Evolutionary conservation across 495 filamentous ascomycete genomes (phyloP), one percentile per base, ranked within the genome.

Genomic region (Neurospora africana): DNA sequence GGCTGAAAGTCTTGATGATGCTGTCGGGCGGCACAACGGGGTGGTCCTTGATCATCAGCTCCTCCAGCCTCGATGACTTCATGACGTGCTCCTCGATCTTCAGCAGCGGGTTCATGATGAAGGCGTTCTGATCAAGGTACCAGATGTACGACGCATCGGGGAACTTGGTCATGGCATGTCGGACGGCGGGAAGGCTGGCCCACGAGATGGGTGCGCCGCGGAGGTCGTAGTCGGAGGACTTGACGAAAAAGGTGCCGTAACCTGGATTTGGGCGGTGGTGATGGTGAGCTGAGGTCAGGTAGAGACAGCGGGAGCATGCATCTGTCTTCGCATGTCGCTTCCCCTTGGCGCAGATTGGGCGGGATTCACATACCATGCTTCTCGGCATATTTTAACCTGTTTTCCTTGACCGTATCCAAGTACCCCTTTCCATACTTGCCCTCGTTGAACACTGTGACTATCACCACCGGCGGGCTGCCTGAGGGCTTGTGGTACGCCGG

Each of bases 11-110:
- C 84, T 91, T 95, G 82, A 99, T 98, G 71, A 99, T 92, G 83
- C 92, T 95, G 76, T 97, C 93, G 0, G 96, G 95, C 11, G 94
- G 96, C 1, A 99, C 96, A 33, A 99, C 88, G 5, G 96, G 89
- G 40, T 89, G 83, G 78, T 97, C 91, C 78, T 90, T 90, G 71
- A 93, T 86, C 92, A 97, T 97, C 71, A 92, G 74, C n/a, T 83
- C 84, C 76, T 94, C 91, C 38, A 99, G 86, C 43, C 81, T 86
- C 73, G 82, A 81, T 38, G 87, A 83, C 21, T 87, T 82, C 79
- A 96, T 87, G 65, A 98, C 81, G 75, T 95, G 89, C 6, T 87
- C 84, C 70, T 91, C 86, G 47, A 98, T 84, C 72, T 91, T 85
- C 36, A 86, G 80, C 58, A 72, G 68, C 0, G 92, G 92, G 80